Evolutionary conservation across 495 filamentous ascomycete species (phyloP).

Genomic region (Trichocladium uniseriatum): DNA sequence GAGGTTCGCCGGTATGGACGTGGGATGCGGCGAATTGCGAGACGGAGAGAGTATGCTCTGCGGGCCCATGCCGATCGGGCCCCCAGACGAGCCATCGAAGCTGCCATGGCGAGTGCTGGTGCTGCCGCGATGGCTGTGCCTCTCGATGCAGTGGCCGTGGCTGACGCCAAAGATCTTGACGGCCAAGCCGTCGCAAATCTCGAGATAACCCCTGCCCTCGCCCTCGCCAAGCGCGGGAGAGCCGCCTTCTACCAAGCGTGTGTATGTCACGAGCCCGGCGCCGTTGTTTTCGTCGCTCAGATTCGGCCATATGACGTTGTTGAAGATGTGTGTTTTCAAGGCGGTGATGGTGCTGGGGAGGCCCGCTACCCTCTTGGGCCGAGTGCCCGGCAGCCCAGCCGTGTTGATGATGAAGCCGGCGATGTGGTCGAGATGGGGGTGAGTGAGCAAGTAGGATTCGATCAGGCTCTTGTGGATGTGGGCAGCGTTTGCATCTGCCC

Average conservation of each 20-base stretch:
- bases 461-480: constrained; percentile 69
- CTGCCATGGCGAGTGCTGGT: constrained; percentile 33
- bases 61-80: background rate
- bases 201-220: constrained; percentile 67
- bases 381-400: constrained; percentile 61
- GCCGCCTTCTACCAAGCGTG: constrained; percentile 78
- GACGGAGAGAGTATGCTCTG: constrained; percentile 8
- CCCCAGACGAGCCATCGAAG: constrained; percentile 23
- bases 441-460: constrained; percentile 82
- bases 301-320: constrained; percentile 97
- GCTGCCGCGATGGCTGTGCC: constrained; percentile 50
- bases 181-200: constrained; percentile 70
- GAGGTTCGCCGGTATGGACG: constrained; percentile 15
- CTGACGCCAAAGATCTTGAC: constrained; percentile 72
- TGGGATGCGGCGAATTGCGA: constrained; percentile 15
- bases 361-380: constrained; percentile 74
- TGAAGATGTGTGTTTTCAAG: constrained; percentile 90
- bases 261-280: constrained; percentile 83
- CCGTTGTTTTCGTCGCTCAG: constrained; percentile 93
- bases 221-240: constrained; percentile 70
- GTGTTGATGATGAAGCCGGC: constrained; percentile 89
- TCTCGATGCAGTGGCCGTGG: constrained; percentile 79
- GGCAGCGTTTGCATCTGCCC: constrained; percentile 64
- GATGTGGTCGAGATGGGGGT: constrained; percentile 90
- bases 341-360: constrained; percentile 77